Percentiles rank a stretch among this genome's conserved stretches.
Conservation (phyloP, 1,284 basidiomycete species). For the Neotropicomus parvogracilis region DNA sequence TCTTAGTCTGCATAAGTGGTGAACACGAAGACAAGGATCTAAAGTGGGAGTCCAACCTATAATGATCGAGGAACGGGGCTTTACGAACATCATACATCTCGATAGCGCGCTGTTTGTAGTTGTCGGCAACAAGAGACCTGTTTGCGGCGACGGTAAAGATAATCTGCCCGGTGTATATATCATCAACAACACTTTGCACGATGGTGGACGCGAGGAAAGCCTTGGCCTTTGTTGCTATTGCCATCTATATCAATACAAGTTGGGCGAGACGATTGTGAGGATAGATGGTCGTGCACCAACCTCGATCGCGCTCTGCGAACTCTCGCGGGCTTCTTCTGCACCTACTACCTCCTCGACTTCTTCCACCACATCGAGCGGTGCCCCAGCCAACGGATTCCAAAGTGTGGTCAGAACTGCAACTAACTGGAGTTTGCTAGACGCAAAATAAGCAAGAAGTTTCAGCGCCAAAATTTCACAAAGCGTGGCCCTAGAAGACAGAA, state of each 20-base stretch:
- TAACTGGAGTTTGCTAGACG: constrained; percentile 67
- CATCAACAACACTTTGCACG: constrained; percentile 78
- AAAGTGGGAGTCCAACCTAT: constrained; percentile 44
- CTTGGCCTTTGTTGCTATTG: constrained; percentile 79
- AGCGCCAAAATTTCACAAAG: constrained; percentile 83
- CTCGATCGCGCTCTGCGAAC: constrained; percentile 76
- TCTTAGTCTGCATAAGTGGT: constrained; percentile 50
- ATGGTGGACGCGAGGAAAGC: constrained; percentile 75
- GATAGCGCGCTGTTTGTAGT: constrained; percentile 76
- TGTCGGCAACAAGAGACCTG: constrained; percentile 77
- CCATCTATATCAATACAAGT: constrained; percentile 54
- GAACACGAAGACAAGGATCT: constrained; percentile 3
- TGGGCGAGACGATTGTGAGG: not conserved
- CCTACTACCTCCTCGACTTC: constrained; percentile 58
- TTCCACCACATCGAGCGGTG: constrained; percentile 60
- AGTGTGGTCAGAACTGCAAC: constrained; percentile 71
- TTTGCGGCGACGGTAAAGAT: constrained; percentile 63
- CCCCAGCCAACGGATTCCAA: constrained; percentile 81
- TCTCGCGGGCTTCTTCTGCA: constrained; percentile 48
- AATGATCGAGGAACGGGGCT: constrained; percentile 81
- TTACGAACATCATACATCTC: constrained; percentile 71
- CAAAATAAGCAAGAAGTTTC: constrained; percentile 76
- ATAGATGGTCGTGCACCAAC: constrained; percentile 39
- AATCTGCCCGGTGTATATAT: constrained; percentile 74
- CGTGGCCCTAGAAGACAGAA: constrained; percentile 67